Percentiles rank a stretch among this genome's conserved stretches.
Evolutionary conservation across 2,329 filamentous ascomycete species (phyloP).

Genomic region (Orbilia brochopaga): DNA sequence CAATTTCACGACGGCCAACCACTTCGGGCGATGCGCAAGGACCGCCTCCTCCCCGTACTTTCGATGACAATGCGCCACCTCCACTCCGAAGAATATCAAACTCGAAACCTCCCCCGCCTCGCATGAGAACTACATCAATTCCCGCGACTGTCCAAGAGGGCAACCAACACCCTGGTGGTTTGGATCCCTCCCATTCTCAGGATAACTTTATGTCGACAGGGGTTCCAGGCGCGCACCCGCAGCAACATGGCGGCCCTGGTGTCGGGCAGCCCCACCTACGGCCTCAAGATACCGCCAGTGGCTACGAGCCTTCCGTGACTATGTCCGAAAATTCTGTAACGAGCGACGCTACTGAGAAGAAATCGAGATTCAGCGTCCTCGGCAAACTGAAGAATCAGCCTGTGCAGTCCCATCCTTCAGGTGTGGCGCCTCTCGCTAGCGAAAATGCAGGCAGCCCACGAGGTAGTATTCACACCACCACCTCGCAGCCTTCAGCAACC

Average conservation of each 20-base stretch:
- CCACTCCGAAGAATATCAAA: slow-evolving; percentile 47
- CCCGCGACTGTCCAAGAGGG: slow-evolving; percentile 33
- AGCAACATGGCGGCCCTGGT: slow-evolving; percentile 17
- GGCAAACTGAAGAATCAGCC: slow-evolving; percentile 18
- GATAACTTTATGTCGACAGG: slow-evolving; percentile 9
- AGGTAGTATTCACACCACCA: slow-evolving; percentile 38
- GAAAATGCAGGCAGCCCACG: slow-evolving; percentile 37
- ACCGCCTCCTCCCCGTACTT: slow-evolving; percentile 9
- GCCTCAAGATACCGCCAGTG: slow-evolving; percentile 29
- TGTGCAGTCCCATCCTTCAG: slow-evolving; percentile 17
- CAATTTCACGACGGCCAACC: slow-evolving; percentile 8
- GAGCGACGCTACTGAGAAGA: slow-evolving; percentile 33
- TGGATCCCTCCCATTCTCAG: slow-evolving; percentile 26
- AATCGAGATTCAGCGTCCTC: slow-evolving; percentile 39
- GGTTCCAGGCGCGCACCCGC: slow-evolving; percentile 9
- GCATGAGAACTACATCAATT: slow-evolving; percentile 34
- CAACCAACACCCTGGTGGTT: slow-evolving; percentile 13
- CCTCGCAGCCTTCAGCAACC: slow-evolving; percentile 26
- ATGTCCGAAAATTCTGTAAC: slow-evolving; percentile 30
- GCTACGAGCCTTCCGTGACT: slow-evolving; percentile 29
- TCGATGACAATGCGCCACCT: slow-evolving; percentile 41
- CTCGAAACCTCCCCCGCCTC: slow-evolving; percentile 39
- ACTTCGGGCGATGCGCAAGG: slow-evolving; percentile 23
- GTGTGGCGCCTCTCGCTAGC: not conserved
- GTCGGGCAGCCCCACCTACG: slow-evolving; percentile 21